A percentile compares a stretch with the other conserved stretches of the same genome.
phyloP scores from a whole-genome alignment of 768 basidiomycete species.

The Amanita inopinata region DNA sequence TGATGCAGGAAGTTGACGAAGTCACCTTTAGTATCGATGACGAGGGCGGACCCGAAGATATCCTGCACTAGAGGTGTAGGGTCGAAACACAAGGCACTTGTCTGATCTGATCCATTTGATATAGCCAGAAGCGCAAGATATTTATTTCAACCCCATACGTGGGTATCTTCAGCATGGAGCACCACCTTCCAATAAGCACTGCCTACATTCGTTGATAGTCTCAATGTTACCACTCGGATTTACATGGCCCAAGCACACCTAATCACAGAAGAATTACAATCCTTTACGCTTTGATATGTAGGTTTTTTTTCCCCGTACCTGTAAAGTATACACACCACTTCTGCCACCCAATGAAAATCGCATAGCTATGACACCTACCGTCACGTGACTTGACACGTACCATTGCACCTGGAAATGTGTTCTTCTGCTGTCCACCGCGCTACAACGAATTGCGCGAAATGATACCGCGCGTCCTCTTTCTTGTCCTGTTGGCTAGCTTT shows the following conservation, averaged over 20 bases:
- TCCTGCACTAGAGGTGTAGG: background rate
- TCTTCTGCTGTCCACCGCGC: no score
- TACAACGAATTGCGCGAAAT: background rate
- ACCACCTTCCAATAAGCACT: slow-evolving; percentile 1
- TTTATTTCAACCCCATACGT: slow-evolving; percentile 7
- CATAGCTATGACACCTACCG: background rate
- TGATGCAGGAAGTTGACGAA: slow-evolving; percentile 9
- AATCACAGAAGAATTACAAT: no score
- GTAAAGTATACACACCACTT: background rate
- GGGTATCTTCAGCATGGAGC: background rate
- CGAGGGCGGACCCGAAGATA: background rate
- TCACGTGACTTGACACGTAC: slow-evolving; percentile 10
- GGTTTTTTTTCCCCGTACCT: background rate
- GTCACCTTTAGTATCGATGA: background rate
- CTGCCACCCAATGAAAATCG: background rate
- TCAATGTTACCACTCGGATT: no score
- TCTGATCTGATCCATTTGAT: slow-evolving; percentile 4
- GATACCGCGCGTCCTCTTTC: slow-evolving; percentile 6
- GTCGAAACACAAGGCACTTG: background rate
- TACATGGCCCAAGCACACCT: no score
- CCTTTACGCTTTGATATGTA: no score
- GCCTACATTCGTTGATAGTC: slow-evolving; percentile 1
- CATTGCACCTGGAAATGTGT: background rate
- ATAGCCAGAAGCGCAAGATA: slow-evolving; percentile 6
- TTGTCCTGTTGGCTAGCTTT: slow-evolving; percentile 26